These are phyloP conservation scores for Rhizopogon rudus DNA, from an alignment of 768 basidiomycete species.

Conservation along the genomic window DNA sequence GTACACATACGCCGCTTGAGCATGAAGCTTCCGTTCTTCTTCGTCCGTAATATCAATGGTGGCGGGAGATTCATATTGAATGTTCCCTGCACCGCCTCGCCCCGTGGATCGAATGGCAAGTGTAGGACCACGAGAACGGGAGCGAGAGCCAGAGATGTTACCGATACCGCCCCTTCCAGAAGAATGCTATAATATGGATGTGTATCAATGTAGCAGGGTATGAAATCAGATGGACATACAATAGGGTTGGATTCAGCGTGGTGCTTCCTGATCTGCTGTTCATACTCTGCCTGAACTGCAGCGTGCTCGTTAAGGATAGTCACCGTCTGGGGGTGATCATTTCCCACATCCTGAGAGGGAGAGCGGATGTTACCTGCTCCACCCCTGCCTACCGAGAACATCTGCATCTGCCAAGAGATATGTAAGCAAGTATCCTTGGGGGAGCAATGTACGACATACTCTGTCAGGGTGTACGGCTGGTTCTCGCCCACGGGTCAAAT, in stretches of 20 bases:
- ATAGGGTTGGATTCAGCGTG: conserved; percentile 25
- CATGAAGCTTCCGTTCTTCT: conserved; percentile 28
- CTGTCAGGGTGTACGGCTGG: conserved; percentile 30
- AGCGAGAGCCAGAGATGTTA: conserved; percentile 51
- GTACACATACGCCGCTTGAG: conserved; percentile 38
- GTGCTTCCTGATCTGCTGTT: conserved; percentile 18
- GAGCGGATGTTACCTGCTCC: conserved; percentile 85
- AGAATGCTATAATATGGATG: conserved; percentile 37
- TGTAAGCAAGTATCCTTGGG: not conserved
- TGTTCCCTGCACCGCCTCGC: conserved; percentile 63
- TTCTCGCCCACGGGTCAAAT: conserved; percentile 65
- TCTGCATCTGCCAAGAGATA: conserved; percentile 21
- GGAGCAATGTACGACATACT: conserved; percentile 23
- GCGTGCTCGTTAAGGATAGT: conserved; percentile 24
- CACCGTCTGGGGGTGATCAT: conserved; percentile 15
- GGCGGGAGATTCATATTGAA: conserved; percentile 27
- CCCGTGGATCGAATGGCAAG: conserved; percentile 44
- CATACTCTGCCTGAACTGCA: conserved; percentile 15
- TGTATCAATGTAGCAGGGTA: not conserved
- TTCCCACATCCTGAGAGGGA: conserved; percentile 51
- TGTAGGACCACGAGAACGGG: conserved; percentile 39
- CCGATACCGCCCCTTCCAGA: conserved; percentile 63
- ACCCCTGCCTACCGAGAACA: conserved; percentile 66
- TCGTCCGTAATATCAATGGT: conserved; percentile 25
- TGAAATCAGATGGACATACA: conserved; percentile 25